A percentile compares a stretch with the other conserved stretches of the same genome.
phyloP scores from a whole-genome alignment of 805 yeast genomes.

The Starmerella ratchasimensis region DNA sequence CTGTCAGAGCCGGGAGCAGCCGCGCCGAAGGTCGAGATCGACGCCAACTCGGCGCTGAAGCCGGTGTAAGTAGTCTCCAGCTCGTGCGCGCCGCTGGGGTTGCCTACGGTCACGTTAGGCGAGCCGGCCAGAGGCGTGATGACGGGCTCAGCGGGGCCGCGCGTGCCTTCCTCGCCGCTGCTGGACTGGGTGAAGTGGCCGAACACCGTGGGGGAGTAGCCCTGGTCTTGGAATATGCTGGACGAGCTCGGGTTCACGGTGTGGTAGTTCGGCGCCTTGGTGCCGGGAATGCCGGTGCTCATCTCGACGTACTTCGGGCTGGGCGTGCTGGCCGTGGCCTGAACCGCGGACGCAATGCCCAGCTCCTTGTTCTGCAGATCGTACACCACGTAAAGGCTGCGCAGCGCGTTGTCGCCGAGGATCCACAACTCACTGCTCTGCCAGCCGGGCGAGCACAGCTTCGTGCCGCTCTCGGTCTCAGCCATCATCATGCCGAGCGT shows the following conservation, averaged over 20 bases:
- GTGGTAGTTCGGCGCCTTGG: conserved; percentile 3
- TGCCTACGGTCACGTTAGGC: too few relatives aligned
- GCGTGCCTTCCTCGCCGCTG: too few relatives aligned
- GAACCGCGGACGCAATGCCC: conserved; percentile 44
- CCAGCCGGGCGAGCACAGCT: conserved; percentile 2
- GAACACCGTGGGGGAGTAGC: too few relatives aligned
- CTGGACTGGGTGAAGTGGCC: too few relatives aligned
- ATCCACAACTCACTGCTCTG: conserved; percentile 19
- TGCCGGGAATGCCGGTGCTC: conserved; percentile 19
- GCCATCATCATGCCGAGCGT: not conserved
- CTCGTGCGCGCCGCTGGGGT: too few relatives aligned
- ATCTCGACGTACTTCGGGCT: conserved; percentile 17
- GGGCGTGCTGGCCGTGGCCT: conserved; percentile 14
- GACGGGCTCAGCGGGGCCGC: too few relatives aligned
- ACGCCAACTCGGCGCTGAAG: too few relatives aligned
- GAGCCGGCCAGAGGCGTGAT: too few relatives aligned
- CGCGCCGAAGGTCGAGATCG: too few relatives aligned
- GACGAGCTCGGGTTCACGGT: not conserved
- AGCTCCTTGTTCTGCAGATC: conserved; percentile 46
- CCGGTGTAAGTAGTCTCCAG: too few relatives aligned
- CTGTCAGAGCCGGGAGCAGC: too few relatives aligned
- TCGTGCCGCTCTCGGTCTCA: not conserved
- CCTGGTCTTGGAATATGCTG: too few relatives aligned
- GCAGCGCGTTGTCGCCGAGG: conserved; percentile 52
- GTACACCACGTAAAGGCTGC: conserved; percentile 51